Percentiles rank a stretch among this genome's conserved stretches.
phyloP scores from a whole-genome alignment of 768 basidiomycete species.

The Pulveroboletus sp. region DNA sequence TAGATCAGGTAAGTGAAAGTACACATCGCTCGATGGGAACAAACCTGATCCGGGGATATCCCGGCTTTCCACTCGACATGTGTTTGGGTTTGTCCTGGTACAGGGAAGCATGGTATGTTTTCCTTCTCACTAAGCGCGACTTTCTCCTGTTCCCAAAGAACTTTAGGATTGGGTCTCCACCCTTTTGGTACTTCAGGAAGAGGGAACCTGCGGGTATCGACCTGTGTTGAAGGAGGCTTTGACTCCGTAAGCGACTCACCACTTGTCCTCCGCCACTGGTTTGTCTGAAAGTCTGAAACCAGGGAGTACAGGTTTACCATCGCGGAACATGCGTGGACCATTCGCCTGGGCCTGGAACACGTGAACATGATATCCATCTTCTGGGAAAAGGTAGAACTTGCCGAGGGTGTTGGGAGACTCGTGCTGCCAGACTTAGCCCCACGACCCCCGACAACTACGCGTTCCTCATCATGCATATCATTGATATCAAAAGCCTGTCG shows the following conservation, averaged over 20 bases:
- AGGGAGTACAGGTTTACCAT: slow-evolving; percentile 66
- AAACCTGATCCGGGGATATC: slow-evolving; percentile 71
- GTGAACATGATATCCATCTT: slow-evolving; percentile 7
- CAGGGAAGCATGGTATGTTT: slow-evolving; percentile 29
- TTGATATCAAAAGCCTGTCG: slow-evolving; percentile 62
- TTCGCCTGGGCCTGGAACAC: slow-evolving; percentile 15
- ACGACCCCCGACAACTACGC: slow-evolving; percentile 39
- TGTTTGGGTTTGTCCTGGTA: slow-evolving; percentile 25
- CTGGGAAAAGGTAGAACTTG: slow-evolving; percentile 1
- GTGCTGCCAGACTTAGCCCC: slow-evolving; percentile 6
- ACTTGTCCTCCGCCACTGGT: slow-evolving; percentile 65
- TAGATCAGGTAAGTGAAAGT: slow-evolving; percentile 3
- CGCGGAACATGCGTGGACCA: slow-evolving; percentile 48
- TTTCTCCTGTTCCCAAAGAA: slow-evolving; percentile 60
- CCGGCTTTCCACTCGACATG: slow-evolving; percentile 53
- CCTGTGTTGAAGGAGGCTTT: slow-evolving; percentile 15
- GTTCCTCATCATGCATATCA: slow-evolving; percentile 62
- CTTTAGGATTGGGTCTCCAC: slow-evolving; percentile 81
- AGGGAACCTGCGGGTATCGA: slow-evolving; percentile 57
- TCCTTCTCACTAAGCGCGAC: slow-evolving; percentile 41
- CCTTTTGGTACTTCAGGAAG: slow-evolving; percentile 75
- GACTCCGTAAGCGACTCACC: slow-evolving; percentile 39
- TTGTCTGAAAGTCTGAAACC: slow-evolving; percentile 73
- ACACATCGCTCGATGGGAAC: slow-evolving; percentile 17
- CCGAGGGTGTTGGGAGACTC: slow-evolving; percentile 4